Conservation (phyloP, 2,329 filamentous ascomycete genomes). For the Fusarium guadeloupense region DNA sequence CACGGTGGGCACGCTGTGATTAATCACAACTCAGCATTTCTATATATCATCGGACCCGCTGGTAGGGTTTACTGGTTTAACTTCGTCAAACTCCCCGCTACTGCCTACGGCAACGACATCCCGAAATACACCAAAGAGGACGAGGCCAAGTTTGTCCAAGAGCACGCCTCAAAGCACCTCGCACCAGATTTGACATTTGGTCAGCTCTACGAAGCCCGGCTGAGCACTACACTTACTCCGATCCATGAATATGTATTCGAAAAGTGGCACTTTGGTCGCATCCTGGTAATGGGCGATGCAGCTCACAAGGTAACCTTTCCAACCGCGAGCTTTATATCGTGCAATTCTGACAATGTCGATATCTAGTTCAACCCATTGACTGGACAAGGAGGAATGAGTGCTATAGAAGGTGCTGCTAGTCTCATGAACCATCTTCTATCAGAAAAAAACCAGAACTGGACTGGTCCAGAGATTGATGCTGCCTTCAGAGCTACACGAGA, state of each 20-base stretch:
- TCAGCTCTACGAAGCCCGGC: neutral
- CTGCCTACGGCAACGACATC: neutral
- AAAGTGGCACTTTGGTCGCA: constrained; percentile 9
- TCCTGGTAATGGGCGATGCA: constrained; percentile 2
- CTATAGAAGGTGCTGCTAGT: constrained; percentile 2
- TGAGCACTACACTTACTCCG: neutral
- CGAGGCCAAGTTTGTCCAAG: neutral
- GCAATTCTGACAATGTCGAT: neutral
- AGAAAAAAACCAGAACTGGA: neutral
- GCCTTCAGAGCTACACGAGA: neutral
- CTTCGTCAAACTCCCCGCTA: neutral
- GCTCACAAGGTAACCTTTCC: constrained; percentile 3
- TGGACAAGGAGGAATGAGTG: neutral
- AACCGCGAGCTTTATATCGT: neutral
- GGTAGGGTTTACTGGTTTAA: constrained; percentile 14
- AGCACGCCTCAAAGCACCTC: neutral
- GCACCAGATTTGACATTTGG: neutral
- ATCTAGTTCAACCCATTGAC: neutral
- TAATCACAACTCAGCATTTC: neutral
- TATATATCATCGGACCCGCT: neutral
- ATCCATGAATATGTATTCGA: constrained; percentile 10
- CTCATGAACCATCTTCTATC: neutral
- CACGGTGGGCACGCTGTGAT: neutral
- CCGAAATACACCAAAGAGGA: neutral
- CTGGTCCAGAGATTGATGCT: neutral